A percentile compares a stretch with the other conserved stretches of the same genome.
Conservation (phyloP, 2,329 filamentous ascomycete species). For the Cladophialophora carrionii region DNA sequence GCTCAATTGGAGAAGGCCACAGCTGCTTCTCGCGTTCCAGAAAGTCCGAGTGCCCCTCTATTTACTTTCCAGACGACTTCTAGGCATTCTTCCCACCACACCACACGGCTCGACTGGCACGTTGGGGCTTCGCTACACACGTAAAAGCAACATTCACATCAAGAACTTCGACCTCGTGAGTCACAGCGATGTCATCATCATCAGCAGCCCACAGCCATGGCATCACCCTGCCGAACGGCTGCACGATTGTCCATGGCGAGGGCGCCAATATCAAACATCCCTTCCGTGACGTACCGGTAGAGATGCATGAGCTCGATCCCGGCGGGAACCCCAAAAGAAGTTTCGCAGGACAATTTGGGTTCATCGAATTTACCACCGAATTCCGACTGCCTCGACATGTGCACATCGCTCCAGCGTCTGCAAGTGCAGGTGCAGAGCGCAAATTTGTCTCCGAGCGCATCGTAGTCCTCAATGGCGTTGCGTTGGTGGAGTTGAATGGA, state of each 20-base stretch:
- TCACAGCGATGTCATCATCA: slow-evolving; percentile 5
- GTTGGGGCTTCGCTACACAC: not conserved
- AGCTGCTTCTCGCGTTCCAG: not conserved
- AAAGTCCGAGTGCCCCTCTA: not conserved
- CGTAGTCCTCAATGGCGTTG: slow-evolving; percentile 29
- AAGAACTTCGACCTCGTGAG: not conserved
- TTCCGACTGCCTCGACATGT: slow-evolving; percentile 31
- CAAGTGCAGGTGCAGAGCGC: not conserved
- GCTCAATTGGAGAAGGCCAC: not conserved
- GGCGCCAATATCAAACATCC: slow-evolving; percentile 32
- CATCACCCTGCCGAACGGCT: slow-evolving; percentile 23
- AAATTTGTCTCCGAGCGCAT: slow-evolving; percentile 30
- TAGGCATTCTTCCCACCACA: not conserved
- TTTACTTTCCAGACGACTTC: not conserved
- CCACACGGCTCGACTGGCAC: not conserved
- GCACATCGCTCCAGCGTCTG: slow-evolving; percentile 24
- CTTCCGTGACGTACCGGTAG: slow-evolving; percentile 30
- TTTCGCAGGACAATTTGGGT: slow-evolving; percentile 29
- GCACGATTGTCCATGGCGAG: slow-evolving; percentile 26
- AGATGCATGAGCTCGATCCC: slow-evolving; percentile 31
- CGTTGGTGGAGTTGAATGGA: slow-evolving; percentile 29
- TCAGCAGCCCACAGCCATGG: slow-evolving; percentile 21
- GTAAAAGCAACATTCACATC: not conserved
- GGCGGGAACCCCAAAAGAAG: slow-evolving; percentile 13
- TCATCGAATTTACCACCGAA: slow-evolving; percentile 34